A percentile compares a stretch with the other conserved stretches of the same genome.
Conservation (phyloP, 768 basidiomycete genomes). For the Lactarius hengduanensis region DNA sequence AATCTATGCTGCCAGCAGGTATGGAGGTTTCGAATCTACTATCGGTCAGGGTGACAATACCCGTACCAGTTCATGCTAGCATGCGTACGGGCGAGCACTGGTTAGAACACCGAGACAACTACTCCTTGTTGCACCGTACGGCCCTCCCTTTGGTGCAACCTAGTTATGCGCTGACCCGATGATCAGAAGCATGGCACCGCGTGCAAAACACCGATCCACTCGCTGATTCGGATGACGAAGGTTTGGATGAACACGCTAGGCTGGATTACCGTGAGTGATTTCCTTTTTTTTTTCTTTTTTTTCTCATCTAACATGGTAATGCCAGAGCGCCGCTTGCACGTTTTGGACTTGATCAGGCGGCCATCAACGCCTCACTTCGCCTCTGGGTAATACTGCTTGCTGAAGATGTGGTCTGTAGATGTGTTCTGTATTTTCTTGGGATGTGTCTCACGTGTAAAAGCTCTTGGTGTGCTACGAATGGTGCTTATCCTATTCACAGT, state of each 20-base stretch:
- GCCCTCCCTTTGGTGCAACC: constrained; percentile 6
- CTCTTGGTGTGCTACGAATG: constrained; percentile 5
- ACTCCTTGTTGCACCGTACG: constrained; percentile 48
- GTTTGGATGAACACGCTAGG: constrained; percentile 58
- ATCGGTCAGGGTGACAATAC: constrained; percentile 7
- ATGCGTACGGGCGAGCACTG: constrained; percentile 18
- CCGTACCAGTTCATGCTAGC: constrained; percentile 22
- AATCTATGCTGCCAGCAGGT: constrained; percentile 24
- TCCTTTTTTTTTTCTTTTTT: background rate
- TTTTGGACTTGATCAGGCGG: constrained; percentile 24
- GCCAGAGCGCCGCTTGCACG: constrained; percentile 28
- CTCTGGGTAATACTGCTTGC: constrained; percentile 11
- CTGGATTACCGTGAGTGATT: constrained; percentile 60
- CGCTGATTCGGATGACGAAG: constrained; percentile 71
- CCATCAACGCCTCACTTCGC: constrained; percentile 19
- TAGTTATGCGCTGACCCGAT: constrained; percentile 19
- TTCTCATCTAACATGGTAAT: background rate
- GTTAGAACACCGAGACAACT: constrained; percentile 26
- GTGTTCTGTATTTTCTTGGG: constrained; percentile 12
- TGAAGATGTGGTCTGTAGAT: background rate
- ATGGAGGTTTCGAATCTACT: constrained; percentile 9
- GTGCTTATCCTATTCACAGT: constrained; percentile 1
- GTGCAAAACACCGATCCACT: constrained; percentile 63
- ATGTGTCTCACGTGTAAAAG: constrained; percentile 5
- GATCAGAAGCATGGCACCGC: constrained; percentile 70